Percentiles rank a stretch among this genome's conserved stretches.
phyloP scores from a whole-genome alignment of 805 yeast genomes.

The Zygosaccharomyces kombuchaensis region DNA sequence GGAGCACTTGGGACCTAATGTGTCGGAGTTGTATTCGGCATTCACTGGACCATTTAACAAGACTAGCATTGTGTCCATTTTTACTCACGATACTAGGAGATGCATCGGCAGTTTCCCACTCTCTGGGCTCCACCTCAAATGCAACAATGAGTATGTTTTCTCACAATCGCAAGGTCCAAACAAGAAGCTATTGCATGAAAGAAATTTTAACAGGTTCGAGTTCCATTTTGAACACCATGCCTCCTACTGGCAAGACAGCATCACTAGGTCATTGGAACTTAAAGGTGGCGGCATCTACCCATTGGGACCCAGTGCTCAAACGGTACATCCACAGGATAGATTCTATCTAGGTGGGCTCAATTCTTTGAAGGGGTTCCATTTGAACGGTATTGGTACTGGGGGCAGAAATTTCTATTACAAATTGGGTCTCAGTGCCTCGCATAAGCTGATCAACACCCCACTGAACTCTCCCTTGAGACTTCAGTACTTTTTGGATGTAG shows the following conservation, averaged over 20 bases:
- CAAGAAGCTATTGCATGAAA: conserved; percentile 24
- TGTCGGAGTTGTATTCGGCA: conserved; percentile 10
- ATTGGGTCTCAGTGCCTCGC: conserved; percentile 45
- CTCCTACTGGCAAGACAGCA: conserved; percentile 41
- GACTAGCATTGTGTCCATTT: conserved; percentile 42
- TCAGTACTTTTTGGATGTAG: conserved; percentile 59
- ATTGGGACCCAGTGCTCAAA: conserved; percentile 22
- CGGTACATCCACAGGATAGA: conserved; percentile 60
- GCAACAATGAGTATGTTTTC: conserved; percentile 46
- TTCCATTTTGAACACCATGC: conserved; percentile 28
- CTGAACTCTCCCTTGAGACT: conserved; percentile 47
- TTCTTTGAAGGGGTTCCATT: conserved; percentile 59
- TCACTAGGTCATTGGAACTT: conserved; percentile 46
- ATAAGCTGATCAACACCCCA: conserved; percentile 50
- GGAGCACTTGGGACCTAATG: conserved; percentile 49
- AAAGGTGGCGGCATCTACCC: conserved; percentile 50
- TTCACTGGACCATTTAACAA: conserved; percentile 56
- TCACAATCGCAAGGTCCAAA: conserved; percentile 31
- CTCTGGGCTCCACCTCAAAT: conserved; percentile 40
- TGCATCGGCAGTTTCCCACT: conserved; percentile 42
- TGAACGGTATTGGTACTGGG: conserved; percentile 52
- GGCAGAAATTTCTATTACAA: conserved; percentile 59
- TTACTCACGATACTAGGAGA: conserved; percentile 42
- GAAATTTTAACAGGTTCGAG: conserved; percentile 32
- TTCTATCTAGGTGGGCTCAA: conserved; percentile 69